Evolutionary conservation across 345 rosid genomes (phyloP).

Genomic region (Salix koriyanagi): DNA sequence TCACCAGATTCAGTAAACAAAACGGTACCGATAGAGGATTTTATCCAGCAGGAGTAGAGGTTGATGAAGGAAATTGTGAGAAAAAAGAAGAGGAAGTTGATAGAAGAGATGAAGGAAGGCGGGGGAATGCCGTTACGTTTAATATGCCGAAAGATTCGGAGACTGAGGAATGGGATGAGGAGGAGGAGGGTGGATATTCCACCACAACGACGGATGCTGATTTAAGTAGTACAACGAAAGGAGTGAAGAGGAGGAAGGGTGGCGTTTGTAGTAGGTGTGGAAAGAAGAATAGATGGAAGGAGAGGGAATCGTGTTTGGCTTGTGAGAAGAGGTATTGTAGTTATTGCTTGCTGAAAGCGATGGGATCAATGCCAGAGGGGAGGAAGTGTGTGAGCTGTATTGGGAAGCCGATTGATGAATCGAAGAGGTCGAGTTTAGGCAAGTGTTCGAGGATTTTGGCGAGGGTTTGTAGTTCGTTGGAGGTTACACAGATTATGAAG

Average conservation of each 20-base stretch:
- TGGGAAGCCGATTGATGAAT: slow-evolving; percentile 49
- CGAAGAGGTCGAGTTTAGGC: slow-evolving; percentile 40
- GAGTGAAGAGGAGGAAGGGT: slow-evolving; percentile 15
- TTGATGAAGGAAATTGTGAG: neutral
- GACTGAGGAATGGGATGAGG: slow-evolving; percentile 17
- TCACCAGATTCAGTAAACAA: slow-evolving; percentile 15
- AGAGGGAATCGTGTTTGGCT: slow-evolving; percentile 51
- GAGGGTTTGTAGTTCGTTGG: slow-evolving; percentile 43
- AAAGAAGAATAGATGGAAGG: slow-evolving; percentile 39
- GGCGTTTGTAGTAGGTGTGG: slow-evolving; percentile 48
- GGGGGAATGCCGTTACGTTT: slow-evolving; percentile 29
- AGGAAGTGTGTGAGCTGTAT: slow-evolving; percentile 64
- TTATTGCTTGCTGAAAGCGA: slow-evolving; percentile 58
- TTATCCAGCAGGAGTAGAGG: neutral
- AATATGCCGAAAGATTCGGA: slow-evolving; percentile 34
- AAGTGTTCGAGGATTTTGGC: slow-evolving; percentile 46
- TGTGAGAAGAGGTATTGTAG: slow-evolving; percentile 57
- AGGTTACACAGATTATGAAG: slow-evolving; percentile 55
- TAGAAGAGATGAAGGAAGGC: neutral
- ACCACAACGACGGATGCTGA: slow-evolving; percentile 4
- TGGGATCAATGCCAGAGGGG: slow-evolving; percentile 81
- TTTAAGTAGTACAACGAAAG: neutral
- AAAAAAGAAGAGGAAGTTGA: neutral
- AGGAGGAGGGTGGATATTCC: slow-evolving; percentile 22
- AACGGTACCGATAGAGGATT: neutral